Base-by-base conservation (phyloP, 306 rosid genomes). In the Gillenia trifoliata region DNA sequence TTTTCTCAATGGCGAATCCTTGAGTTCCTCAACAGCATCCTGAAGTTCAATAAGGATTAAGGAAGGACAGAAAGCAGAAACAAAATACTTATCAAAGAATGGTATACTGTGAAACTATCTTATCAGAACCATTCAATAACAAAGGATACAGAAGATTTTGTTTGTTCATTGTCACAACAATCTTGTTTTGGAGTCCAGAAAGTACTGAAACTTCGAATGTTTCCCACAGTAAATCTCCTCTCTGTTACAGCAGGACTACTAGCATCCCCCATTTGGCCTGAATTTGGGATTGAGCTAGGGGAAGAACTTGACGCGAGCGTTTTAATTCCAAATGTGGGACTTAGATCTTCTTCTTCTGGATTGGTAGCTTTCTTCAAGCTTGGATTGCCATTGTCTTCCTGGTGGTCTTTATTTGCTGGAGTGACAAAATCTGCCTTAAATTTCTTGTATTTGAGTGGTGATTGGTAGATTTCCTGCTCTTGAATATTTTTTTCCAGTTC, bases 21-120 rank as follows among this genome's bases (percentile, higher is more conserved):
- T 60, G 64, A 76, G 73, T 73, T 86, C 84, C 77, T 79, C 82
- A 33, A 61, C 59, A 33, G 73, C 77, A 70, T 77, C 86, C 97
- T 94, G 87, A 82, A 84, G 78, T 84, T 69, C 81, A 83, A 66
- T 84, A 92, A 90, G 89, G 90, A 83, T 66, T 84, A 92, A 90
- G 89, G 90, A 88, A 85, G 73, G 10, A 65, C 82, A 77, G 85
- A 83, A 78, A 43, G 79, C 64, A 72, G 75, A 82, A 45, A 70
- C 52, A 79, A 45, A 25, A 74, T 72, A 82, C 29, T 30, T 36
- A 7, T 54, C 77, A 65, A 82, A 71, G 31, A 77, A 69, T 52
- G 16, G 61, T 75, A 66, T 60, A 62, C 75, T 29, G 38, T 11
- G 69, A 74, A 78, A 19, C 28, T 78, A 68, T 72, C 68, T 67